These are phyloP conservation scores for Kalmanozyma brasiliensis DNA, from an alignment of 1,284 basidiomycete genomes.

Conservation along the genomic window DNA sequence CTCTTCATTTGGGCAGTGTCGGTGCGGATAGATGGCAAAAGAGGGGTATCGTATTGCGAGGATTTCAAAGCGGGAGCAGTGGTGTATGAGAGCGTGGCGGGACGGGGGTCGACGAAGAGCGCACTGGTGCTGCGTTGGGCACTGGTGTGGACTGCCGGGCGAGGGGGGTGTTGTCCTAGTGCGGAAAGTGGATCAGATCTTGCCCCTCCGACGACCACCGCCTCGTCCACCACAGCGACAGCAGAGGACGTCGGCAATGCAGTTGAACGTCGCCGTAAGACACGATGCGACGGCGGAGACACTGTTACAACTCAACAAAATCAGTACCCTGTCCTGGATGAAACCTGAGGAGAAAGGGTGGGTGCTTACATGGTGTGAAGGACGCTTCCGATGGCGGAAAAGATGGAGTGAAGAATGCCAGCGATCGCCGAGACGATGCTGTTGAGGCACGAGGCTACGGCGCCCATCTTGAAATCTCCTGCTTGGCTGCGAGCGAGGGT, in stretches of 20 bases:
- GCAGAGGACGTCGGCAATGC: constrained; percentile 58
- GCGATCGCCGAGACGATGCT: constrained; percentile 52
- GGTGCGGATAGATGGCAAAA: not conserved
- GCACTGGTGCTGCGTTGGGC: too few species aligned
- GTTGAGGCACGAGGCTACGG: constrained; percentile 52
- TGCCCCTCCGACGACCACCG: too few species aligned
- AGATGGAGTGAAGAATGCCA: constrained; percentile 45
- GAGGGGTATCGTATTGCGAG: constrained; percentile 21
- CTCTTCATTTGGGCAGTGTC: not conserved
- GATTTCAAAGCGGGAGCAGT: not conserved
- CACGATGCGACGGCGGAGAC: constrained; percentile 45
- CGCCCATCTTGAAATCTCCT: constrained; percentile 5
- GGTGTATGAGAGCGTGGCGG: not conserved
- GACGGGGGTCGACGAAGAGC: too few species aligned
- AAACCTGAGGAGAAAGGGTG: not conserved
- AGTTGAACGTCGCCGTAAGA: constrained; percentile 53
- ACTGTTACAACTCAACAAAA: constrained; percentile 9
- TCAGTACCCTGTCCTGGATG: not conserved
- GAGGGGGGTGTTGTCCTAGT: too few species aligned
- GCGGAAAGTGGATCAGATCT: too few species aligned
- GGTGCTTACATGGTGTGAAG: constrained; percentile 51
- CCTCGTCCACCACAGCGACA: constrained; percentile 49
- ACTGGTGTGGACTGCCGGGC: not conserved
- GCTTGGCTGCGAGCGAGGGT: too few species aligned
- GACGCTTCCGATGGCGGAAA: constrained; percentile 48